A percentile compares a stretch with the other conserved stretches of the same genome.
These are phyloP conservation scores for Cerrena zonata DNA, from an alignment of 1,284 basidiomycete species.

Conservation along the genomic window DNA sequence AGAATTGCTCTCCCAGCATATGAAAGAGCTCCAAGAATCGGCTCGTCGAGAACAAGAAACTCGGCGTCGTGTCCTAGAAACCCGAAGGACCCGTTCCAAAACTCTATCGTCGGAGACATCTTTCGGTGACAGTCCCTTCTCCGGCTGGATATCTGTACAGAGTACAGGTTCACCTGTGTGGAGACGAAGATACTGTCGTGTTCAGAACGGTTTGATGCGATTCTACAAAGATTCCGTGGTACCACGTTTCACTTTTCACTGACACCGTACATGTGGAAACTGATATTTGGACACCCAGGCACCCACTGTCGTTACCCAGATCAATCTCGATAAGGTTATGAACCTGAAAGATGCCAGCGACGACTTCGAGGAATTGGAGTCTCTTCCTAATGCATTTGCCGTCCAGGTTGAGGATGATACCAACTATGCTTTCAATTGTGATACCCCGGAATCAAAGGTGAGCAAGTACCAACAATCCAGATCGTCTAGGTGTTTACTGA, in stretches of 20 bases:
- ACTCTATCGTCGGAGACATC: not conserved
- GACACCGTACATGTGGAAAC: not conserved
- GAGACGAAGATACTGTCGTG: slow-evolving; percentile 3
- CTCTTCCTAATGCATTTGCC: slow-evolving; percentile 4
- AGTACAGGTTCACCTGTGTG: not conserved
- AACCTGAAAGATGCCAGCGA: slow-evolving; percentile 1
- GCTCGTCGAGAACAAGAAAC: not conserved
- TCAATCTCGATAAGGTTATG: not conserved
- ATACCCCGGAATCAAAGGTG: not conserved
- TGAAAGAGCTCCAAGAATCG: not conserved
- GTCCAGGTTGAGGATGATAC: not conserved
- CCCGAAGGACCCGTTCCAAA: not conserved
- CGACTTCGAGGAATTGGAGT: slow-evolving; percentile 2
- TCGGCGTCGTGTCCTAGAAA: not conserved
- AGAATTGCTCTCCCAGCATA: slow-evolving; percentile 4
- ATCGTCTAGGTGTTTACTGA: no score
- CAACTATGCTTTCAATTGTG: not conserved
- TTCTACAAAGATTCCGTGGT: slow-evolving; percentile 1
- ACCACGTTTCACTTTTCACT: not conserved
- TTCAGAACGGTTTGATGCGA: not conserved
- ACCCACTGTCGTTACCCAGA: not conserved
- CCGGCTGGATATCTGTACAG: slow-evolving; percentile 6
- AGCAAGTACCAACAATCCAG: no score
- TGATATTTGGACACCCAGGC: not conserved
- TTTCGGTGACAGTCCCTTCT: not conserved